These are phyloP conservation scores for Cladorrhinum sp. DNA, from an alignment of 2,329 filamentous ascomycete species.

Conservation along the genomic window DNA sequence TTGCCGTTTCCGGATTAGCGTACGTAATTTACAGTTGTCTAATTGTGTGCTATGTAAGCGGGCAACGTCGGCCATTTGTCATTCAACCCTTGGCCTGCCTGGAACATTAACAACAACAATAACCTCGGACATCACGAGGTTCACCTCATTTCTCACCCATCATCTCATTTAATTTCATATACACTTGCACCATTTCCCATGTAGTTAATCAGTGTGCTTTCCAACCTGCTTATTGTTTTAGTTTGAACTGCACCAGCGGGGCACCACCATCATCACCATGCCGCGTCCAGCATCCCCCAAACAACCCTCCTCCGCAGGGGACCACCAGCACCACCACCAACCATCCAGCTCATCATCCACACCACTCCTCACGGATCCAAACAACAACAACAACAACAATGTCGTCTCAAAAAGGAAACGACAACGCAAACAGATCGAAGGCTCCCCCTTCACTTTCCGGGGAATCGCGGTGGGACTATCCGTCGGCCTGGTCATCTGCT, in stretches of 20 bases:
- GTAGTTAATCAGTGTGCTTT: neutral
- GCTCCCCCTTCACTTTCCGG: constrained; percentile 78
- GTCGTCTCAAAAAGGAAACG: too few species aligned
- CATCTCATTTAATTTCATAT: neutral
- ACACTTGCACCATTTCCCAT: neutral
- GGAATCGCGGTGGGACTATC: constrained; percentile 75
- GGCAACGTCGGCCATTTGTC: neutral
- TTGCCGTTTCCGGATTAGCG: neutral
- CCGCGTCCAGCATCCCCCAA: neutral
- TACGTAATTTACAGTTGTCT: neutral
- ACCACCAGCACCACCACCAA: neutral
- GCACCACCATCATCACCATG: neutral
- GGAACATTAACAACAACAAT: neutral
- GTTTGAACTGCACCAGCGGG: neutral
- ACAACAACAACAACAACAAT: neutral
- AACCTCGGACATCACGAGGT: neutral
- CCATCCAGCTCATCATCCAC: neutral
- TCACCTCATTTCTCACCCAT: neutral
- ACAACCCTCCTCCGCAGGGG: neutral
- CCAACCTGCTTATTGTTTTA: neutral
- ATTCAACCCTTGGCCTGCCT: neutral
- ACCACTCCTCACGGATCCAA: neutral
- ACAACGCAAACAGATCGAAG: constrained; percentile 35
- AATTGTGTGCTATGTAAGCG: neutral
- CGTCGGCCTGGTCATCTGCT: constrained; percentile 88